A percentile compares a stretch with the other conserved stretches of the same genome.
Evolutionary conservation across 2,329 filamentous ascomycete genomes (phyloP).

Genomic region (Periconia macrospinosa): DNA sequence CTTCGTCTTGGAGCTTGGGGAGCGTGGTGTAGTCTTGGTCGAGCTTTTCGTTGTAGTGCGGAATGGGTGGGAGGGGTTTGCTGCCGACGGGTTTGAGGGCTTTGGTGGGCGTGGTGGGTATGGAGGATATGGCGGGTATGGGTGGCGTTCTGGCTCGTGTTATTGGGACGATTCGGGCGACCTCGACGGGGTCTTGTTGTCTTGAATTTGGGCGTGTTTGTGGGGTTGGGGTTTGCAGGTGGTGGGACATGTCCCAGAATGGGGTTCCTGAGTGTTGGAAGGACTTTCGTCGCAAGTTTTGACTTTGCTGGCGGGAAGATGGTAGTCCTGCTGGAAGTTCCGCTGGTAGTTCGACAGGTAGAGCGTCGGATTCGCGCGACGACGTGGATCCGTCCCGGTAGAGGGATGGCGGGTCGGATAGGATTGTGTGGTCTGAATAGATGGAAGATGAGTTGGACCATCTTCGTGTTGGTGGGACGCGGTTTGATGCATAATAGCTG

Average conservation of each 20-base stretch:
- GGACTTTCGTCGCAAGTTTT: slow-evolving; percentile 1
- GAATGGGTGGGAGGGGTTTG: slow-evolving; percentile 9
- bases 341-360: slow-evolving; percentile 1
- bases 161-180: background rate
- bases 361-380: slow-evolving; percentile 21
- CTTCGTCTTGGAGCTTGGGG: background rate
- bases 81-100: background rate
- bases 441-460: slow-evolving; percentile 31
- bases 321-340: background rate
- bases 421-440: slow-evolving; percentile 21
- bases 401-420: slow-evolving; percentile 21
- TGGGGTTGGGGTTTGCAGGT: background rate
- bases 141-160: background rate
- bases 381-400: slow-evolving; percentile 29
- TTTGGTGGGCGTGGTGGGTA: background rate
- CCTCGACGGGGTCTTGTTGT: background rate
- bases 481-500: slow-evolving; percentile 1
- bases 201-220: background rate
- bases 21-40: slow-evolving; percentile 3
- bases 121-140: background rate
- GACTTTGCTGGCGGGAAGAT: background rate
- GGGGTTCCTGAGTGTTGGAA: background rate
- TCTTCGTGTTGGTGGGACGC: slow-evolving; percentile 9
- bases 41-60: background rate
- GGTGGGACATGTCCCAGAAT: background rate